phyloP scores from a whole-genome alignment of 768 basidiomycete species.

The Neoboletus brunneissimus region DNA sequence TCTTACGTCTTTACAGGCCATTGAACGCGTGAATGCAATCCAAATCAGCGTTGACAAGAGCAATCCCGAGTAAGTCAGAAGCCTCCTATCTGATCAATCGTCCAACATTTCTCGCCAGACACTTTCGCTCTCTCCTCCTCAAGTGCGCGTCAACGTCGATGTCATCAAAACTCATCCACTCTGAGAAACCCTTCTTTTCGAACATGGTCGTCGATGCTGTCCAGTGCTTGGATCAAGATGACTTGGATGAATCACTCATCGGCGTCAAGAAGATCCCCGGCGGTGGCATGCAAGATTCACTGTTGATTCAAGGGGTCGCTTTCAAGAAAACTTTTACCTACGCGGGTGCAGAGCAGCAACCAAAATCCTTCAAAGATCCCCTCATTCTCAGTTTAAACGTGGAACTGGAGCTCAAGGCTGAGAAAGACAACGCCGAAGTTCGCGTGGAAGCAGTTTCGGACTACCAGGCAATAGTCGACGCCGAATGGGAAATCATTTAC shows the following conservation, averaged over 20 bases:
- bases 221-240: constrained; percentile 84
- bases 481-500: constrained; percentile 99
- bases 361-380: constrained; percentile 85
- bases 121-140: constrained; percentile 89
- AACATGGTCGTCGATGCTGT: constrained; percentile 99
- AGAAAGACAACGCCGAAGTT: constrained; percentile 99
- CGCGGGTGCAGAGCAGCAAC: constrained; percentile 98
- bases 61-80: constrained; percentile 74
- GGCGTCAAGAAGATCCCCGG: constrained; percentile 98
- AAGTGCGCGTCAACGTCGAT: constrained; percentile 99
- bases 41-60: constrained; percentile 89
- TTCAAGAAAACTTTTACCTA: constrained; percentile 99
- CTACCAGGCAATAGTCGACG: constrained; percentile 99
- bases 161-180: constrained; percentile 99
- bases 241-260: constrained; percentile 93
- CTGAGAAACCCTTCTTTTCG: constrained; percentile 98
- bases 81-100: background rate
- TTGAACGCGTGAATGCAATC: constrained; percentile 83
- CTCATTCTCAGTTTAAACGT: constrained; percentile 94
- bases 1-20: constrained; percentile 50
- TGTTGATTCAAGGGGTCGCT: constrained; percentile 84
- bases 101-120: constrained; percentile 43
- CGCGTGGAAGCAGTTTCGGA: constrained; percentile 95
- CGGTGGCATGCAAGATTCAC: constrained; percentile 95
- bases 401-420: constrained; percentile 97